Evolutionary conservation across 495 filamentous ascomycete genomes (phyloP).

Genomic region (Bacidia gigantensis): DNA sequence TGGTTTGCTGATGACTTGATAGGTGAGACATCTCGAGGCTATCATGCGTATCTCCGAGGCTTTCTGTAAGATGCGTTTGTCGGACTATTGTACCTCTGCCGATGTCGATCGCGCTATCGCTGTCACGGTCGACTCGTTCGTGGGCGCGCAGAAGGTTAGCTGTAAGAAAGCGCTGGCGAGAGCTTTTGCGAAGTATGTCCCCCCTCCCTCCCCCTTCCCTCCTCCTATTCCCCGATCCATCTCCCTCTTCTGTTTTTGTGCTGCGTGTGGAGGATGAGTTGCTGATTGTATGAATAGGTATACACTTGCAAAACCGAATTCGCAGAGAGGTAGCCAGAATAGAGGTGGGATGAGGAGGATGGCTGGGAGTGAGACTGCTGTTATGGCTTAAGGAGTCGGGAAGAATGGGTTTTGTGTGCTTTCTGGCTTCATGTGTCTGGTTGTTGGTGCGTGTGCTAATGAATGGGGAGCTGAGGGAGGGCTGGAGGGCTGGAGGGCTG

Average conservation of each 20-base stretch:
- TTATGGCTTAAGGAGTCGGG: slow-evolving; percentile 14
- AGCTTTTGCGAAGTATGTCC: slow-evolving; percentile 88
- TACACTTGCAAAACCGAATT: slow-evolving; percentile 18
- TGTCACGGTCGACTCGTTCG: slow-evolving; percentile 91
- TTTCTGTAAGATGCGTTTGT: slow-evolving; percentile 91
- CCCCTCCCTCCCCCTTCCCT: slow-evolving; percentile 23
- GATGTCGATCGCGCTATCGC: slow-evolving; percentile 97
- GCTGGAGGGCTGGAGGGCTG: no score
- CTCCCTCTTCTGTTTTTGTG: slow-evolving; percentile 16
- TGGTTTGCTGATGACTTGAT: not conserved
- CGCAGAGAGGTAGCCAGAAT: slow-evolving; percentile 13
- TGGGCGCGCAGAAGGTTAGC: slow-evolving; percentile 91
- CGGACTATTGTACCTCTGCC: slow-evolving; percentile 73
- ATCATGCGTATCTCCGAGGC: slow-evolving; percentile 88
- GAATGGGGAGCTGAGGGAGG: no score
- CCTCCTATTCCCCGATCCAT: slow-evolving; percentile 10
- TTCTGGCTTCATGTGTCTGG: no score
- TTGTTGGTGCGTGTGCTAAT: no score
- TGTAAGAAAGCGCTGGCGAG: slow-evolving; percentile 94
- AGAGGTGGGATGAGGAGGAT: slow-evolving; percentile 9
- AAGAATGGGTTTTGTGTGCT: no score
- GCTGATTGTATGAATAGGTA: slow-evolving; percentile 10
- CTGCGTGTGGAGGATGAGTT: not conserved
- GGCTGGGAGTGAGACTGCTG: slow-evolving; percentile 9
- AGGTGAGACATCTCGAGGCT: slow-evolving; percentile 95